A percentile compares a stretch with the other conserved stretches of the same genome.
phyloP scores from a whole-genome alignment of 306 rosid species.

The Castanospermum australe region DNA sequence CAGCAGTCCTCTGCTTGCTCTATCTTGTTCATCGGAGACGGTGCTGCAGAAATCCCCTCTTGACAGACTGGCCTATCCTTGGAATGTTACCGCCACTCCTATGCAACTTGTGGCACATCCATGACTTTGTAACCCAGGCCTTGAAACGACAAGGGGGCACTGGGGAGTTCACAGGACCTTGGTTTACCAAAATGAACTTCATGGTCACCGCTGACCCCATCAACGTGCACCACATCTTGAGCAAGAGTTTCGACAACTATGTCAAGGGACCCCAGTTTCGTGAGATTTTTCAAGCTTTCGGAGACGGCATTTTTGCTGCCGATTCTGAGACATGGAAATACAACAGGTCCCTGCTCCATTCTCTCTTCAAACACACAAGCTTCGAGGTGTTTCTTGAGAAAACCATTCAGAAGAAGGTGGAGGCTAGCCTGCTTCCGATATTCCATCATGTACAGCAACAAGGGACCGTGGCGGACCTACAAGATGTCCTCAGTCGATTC shows the following conservation, averaged over 20 bases:
- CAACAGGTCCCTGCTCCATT: conserved; percentile 18
- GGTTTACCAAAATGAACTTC: conserved; percentile 31
- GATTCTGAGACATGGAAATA: conserved; percentile 36
- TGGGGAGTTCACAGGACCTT: conserved; percentile 21
- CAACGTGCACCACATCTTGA: conserved; percentile 30
- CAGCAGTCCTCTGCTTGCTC: neutral
- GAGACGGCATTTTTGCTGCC: conserved; percentile 36
- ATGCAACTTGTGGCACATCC: neutral
- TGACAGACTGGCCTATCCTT: conserved; percentile 33
- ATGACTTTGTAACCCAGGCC: neutral
- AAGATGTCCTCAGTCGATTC: conserved; percentile 40
- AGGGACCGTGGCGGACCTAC: conserved; percentile 27
- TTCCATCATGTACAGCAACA: conserved; percentile 13
- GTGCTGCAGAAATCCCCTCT: neutral
- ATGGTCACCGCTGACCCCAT: conserved; percentile 35
- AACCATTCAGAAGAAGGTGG: conserved; percentile 16
- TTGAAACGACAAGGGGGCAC: conserved; percentile 29
- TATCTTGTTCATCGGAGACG: neutral
- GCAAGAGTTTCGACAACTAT: conserved; percentile 32
- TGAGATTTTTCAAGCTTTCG: conserved; percentile 37
- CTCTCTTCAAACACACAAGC: neutral
- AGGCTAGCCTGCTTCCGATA: neutral
- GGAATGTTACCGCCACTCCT: conserved; percentile 41
- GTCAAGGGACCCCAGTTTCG: conserved; percentile 30
- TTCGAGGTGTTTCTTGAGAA: conserved; percentile 22